Percentiles rank a stretch among this genome's conserved stretches.
Conservation (phyloP, 768 basidiomycete genomes). For the Pisolithus microcarpus region DNA sequence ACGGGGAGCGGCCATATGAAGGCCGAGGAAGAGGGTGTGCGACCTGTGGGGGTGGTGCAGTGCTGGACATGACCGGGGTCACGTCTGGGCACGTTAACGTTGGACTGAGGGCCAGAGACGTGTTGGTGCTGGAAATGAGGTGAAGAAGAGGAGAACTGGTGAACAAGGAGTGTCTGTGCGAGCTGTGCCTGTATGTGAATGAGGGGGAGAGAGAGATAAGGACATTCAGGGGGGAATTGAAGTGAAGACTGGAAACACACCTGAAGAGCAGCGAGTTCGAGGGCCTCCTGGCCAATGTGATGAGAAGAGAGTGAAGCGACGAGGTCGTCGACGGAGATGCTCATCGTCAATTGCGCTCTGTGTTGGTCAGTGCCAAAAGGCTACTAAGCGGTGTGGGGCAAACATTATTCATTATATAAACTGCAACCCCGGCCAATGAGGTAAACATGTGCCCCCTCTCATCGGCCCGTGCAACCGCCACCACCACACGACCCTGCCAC, state of each 20-base stretch:
- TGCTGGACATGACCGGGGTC: constrained; percentile 32
- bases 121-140: constrained; percentile 11
- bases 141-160: constrained; percentile 20
- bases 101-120: constrained; percentile 13
- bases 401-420: background rate
- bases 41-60: constrained; percentile 34
- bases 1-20: constrained; percentile 24
- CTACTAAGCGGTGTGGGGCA: background rate
- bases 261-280: constrained; percentile 43
- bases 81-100: constrained; percentile 19
- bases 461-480: background rate
- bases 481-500: background rate
- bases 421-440: constrained; percentile 13
- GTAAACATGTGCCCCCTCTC: constrained; percentile 18
- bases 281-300: constrained; percentile 49
- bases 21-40: constrained; percentile 25
- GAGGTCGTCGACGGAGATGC: constrained; percentile 44
- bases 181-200: constrained; percentile 34
- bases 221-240: constrained; percentile 2
- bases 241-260: constrained; percentile 23
- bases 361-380: too few relatives aligned
- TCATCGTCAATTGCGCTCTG: constrained; percentile 25
- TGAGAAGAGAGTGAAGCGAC: constrained; percentile 39
- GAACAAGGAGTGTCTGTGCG: constrained; percentile 35
- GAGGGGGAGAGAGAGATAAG: constrained; percentile 15